Evolutionary conservation across 139 green algal genomes (phyloP), one percentile per base, ranked within the genome.

Genomic region (Dunaliella sp.): DNA sequence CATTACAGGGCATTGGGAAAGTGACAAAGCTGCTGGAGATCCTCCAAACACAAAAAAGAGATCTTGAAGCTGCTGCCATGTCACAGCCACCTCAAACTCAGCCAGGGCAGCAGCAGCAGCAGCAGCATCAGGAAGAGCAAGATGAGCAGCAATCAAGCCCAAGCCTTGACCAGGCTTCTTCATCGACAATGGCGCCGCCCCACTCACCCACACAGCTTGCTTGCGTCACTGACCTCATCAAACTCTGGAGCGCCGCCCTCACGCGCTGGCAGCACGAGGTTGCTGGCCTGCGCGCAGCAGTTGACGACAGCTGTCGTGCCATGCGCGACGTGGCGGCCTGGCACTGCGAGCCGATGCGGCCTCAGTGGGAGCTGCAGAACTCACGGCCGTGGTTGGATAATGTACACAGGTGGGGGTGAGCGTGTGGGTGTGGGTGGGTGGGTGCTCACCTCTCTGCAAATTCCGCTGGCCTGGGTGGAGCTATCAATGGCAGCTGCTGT

Each of bases 271-370:
- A 83, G 34, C 24, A 7, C 78, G 25, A n/a, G n/a, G 34, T 3
- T 7, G 33, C 32, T 32, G 78, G 33, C 3, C 16, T 83, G 79
- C 30, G 30, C 21, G 79, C 31, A 22, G 79, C 79, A 25, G 28
- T 33, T 3, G 30, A 22, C 21, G 34, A 16, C n/a, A 35, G n/a
- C 32, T 58, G 57, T 31, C 48, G 34, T 38, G 38, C 28, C n/a
- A 57, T 85, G 82, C 57, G 82, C 57, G 83, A 81, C 24, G 83
- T 72, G 22, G 83, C 83, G 73, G 32, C 57, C 33, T 86, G 83
- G 83, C 83, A 86, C 83, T 86, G 83, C 24, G 83, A 86, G 83
- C 83, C 83, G 3, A 32, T 86, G 58, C 58, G 65, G 2, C 32
- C 83, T 1, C 58, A 32, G 25, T 86, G 83, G 83, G 83, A 86